These are phyloP conservation scores for Metschnikowia chrysomelidarum DNA, from an alignment of 805 yeast genomes.

Conservation along the genomic window DNA sequence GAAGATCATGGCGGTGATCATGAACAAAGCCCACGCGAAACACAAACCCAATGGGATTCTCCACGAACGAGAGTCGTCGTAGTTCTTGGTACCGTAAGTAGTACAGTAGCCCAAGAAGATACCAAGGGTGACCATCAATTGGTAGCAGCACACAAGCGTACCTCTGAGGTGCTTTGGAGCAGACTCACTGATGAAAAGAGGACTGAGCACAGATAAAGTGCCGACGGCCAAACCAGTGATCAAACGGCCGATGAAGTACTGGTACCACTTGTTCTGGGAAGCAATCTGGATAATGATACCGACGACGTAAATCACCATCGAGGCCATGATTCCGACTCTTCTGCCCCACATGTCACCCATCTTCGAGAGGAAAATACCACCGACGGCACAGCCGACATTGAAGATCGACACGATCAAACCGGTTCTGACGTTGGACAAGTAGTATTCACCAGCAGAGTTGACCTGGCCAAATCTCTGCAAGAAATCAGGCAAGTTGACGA, in stretches of 20 bases:
- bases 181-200: conserved; percentile 64
- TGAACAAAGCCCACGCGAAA: conserved; percentile 46
- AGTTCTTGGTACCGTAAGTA: conserved; percentile 59
- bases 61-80: conserved; percentile 57
- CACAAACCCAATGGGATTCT: conserved; percentile 60
- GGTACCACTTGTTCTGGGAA: conserved; percentile 56
- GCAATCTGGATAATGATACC: conserved; percentile 64
- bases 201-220: conserved; percentile 65
- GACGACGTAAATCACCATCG: conserved; percentile 55
- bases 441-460: conserved; percentile 37
- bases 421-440: conserved; percentile 45
- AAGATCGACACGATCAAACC: conserved; percentile 57
- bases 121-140: conserved; percentile 68
- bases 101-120: conserved; percentile 69
- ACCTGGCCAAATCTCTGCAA: conserved; percentile 49
- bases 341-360: conserved; percentile 61
- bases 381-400: conserved; percentile 71
- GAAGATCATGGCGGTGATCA: conserved; percentile 49
- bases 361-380: conserved; percentile 60
- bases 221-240: conserved; percentile 75
- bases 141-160: conserved; percentile 66
- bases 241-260: conserved; percentile 56
- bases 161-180: conserved; percentile 73
- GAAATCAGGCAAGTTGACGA: conserved; percentile 63
- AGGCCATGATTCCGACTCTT: conserved; percentile 51